phyloP scores from a whole-genome alignment of 331 rosid genomes.

The Stylosanthes scabra region DNA sequence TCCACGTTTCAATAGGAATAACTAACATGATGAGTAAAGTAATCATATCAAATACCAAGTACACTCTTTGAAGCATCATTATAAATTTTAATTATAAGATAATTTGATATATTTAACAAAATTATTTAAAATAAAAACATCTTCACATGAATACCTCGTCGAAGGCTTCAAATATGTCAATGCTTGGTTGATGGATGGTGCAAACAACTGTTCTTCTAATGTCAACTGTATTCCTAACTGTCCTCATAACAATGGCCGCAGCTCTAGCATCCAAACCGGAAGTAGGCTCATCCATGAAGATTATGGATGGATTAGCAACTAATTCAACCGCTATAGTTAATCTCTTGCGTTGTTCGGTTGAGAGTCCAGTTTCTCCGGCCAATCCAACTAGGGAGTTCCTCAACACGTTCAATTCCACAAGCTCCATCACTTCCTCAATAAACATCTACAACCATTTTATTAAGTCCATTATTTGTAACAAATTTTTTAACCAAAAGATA shows the following conservation, averaged over 20 bases:
- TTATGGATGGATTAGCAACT: constrained; percentile 87
- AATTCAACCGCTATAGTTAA: constrained; percentile 85
- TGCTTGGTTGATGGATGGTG: constrained; percentile 91
- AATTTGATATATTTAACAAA: too few species aligned
- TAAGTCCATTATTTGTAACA: too few species aligned
- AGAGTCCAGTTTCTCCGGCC: constrained; percentile 50
- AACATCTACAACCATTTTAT: constrained; percentile 29
- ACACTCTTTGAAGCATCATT: neutral
- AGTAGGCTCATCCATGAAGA: constrained; percentile 94
- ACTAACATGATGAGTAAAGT: constrained; percentile 49
- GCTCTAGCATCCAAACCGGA: constrained; percentile 95
- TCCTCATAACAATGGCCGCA: constrained; percentile 93
- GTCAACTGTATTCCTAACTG: constrained; percentile 82
- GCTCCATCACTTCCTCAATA: constrained; percentile 34
- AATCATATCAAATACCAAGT: constrained; percentile 26
- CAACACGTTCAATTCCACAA: constrained; percentile 30
- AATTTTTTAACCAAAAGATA: too few species aligned
- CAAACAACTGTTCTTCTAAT: constrained; percentile 89
- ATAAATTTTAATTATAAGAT: neutral
- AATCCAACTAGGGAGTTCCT: constrained; percentile 27
- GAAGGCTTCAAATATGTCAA: constrained; percentile 71
- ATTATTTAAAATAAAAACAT: too few species aligned
- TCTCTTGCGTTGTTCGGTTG: constrained; percentile 68
- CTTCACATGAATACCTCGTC: constrained; percentile 48
- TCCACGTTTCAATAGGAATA: constrained; percentile 79